Percentiles rank a stretch among this genome's conserved stretches.
These are phyloP conservation scores for Ajuga chamaepitys DNA, from an alignment of 257 asterid species.

Conservation along the genomic window DNA sequence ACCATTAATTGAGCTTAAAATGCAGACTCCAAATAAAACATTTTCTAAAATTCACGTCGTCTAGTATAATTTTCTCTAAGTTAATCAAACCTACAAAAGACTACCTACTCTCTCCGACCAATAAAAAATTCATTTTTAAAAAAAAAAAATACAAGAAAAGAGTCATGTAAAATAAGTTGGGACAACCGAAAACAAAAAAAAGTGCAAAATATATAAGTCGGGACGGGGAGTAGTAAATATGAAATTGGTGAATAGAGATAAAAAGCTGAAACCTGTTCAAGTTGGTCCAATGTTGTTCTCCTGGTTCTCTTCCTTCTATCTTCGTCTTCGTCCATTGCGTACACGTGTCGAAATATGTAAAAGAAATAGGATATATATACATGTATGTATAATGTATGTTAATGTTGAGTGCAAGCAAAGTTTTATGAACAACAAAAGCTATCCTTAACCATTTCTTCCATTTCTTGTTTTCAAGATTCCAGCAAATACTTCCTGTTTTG, in stretches of 20 bases:
- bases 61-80: too few relatives aligned
- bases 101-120: too few relatives aligned
- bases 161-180: too few relatives aligned
- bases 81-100: too few relatives aligned
- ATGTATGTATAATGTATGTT: neutral
- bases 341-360: neutral
- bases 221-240: too few relatives aligned
- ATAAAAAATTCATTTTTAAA: too few relatives aligned
- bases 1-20: too few relatives aligned
- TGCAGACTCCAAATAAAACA: too few relatives aligned
- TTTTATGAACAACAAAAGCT: conserved; percentile 30
- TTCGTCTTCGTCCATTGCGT: conserved; percentile 14
- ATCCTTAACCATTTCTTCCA: conserved; percentile 35
- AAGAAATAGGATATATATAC: neutral
- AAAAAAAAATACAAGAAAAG: too few relatives aligned
- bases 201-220: too few relatives aligned
- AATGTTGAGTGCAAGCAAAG: conserved; percentile 22
- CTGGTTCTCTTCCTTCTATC: conserved; percentile 40
- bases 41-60: too few relatives aligned
- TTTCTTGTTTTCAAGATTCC: conserved; percentile 33
- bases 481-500: neutral
- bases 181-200: too few relatives aligned
- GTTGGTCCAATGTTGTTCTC: conserved; percentile 32
- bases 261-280: conserved; percentile 39
- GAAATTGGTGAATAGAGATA: neutral